Base-by-base conservation (phyloP, 352 stramenopile genomes). In the Phytophthora hibernalis region DNA sequence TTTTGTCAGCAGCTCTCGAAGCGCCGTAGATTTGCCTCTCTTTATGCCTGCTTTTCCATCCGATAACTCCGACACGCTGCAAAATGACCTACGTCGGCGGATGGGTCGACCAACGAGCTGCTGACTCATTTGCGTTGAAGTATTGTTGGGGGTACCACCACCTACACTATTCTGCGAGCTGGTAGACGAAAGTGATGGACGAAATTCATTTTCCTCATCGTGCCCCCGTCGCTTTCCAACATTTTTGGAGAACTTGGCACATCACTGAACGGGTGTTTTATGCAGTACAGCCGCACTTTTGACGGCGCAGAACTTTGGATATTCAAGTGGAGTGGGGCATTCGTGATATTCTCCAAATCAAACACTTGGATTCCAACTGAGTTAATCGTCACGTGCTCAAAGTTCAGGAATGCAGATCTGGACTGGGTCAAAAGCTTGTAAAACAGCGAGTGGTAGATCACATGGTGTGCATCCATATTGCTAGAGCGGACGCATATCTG, bases 391-490 rank as follows among this genome's bases (percentile, higher is more conserved):
- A 96, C 82, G 24, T 96, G 82, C 21, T 96, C 89, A 54, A 96
- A 96, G 44, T 96, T 96, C 30, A 96, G 58, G 48, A 96, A 96
- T 42, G 87, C 89, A 12, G 87, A 94, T 54, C 80, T 88, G 24
- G 86, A 92, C 40, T 85, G 87, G 18, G 89, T 97, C 55, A 95
- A 55, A 21, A 97, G 73, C 53, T 94, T 95, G 85, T 97, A 97
- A 60, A 96, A 97, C 31, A 96, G 68, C 30, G 89, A 97, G 57
- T 97, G 89, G 56, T 97, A 97, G 54, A 97, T 97, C 28, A 97
- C 89, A 58, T 96, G 88, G 50, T 97, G 87, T 1, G 89, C 88
- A 48, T 97, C 89, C 89, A 97, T 97, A 65, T 97, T 97, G 76
- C 88, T 95, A 11, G 87, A 96, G 9, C 88, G 86, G 9, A 97